phyloP scores from a whole-genome alignment of 306 rosid genomes.

The Cajanus cajan region DNA sequence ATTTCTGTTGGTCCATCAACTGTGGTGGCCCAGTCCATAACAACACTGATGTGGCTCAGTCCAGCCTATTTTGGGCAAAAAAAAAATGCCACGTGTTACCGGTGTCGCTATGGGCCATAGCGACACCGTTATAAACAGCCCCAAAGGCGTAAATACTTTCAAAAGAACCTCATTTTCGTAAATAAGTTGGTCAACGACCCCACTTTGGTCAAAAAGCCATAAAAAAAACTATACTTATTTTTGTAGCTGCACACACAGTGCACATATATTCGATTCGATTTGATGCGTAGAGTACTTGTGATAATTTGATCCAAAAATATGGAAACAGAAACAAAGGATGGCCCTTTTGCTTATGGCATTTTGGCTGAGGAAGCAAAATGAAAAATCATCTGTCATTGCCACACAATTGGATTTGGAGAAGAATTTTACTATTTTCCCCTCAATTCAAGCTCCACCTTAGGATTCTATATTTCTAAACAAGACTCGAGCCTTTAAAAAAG shows the following conservation, averaged over 20 bases:
- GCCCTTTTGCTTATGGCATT: not conserved
- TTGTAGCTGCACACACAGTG: not conserved
- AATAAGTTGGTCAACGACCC: too few relatives aligned
- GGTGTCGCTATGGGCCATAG: too few relatives aligned
- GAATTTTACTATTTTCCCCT: conserved; percentile 19
- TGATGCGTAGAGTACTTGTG: not conserved
- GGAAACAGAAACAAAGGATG: not conserved
- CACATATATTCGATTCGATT: not conserved
- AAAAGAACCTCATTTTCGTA: too few relatives aligned
- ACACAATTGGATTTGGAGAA: conserved; percentile 18
- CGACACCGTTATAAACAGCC: too few relatives aligned
- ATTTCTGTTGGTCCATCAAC: too few relatives aligned
- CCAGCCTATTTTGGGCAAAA: too few relatives aligned
- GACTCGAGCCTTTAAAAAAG: conserved; percentile 20
- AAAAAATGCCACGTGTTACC: too few relatives aligned
- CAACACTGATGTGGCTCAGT: too few relatives aligned
- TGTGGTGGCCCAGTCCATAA: too few relatives aligned
- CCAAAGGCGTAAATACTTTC: too few relatives aligned
- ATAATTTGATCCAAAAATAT: not conserved
- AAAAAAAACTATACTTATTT: not conserved
- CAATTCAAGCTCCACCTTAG: conserved; percentile 29
- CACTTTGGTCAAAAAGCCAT: too few relatives aligned
- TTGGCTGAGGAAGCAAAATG: not conserved
- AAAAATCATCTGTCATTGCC: not conserved
- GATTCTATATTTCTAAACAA: conserved; percentile 41